Evolutionary conservation across 139 green algal genomes (phyloP), one percentile per base, ranked within the genome.

Genomic region (Eudorina sp.): DNA sequence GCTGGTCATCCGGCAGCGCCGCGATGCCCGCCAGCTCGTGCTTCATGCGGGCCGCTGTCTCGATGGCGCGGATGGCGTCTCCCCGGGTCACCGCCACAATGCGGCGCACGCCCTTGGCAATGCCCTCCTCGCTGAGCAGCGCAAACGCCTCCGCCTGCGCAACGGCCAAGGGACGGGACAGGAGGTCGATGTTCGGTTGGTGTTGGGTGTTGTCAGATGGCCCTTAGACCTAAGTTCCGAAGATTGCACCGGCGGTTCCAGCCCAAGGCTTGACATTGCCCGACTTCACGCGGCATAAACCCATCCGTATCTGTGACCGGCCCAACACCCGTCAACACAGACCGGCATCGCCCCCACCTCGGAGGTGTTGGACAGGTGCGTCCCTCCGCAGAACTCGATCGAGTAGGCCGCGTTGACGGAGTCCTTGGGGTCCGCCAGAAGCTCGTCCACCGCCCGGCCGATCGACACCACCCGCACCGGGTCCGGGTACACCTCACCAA

Each of bases 301-400:
- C n/a, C n/a, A n/a, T n/a, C n/a, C n/a, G n/a, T n/a, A n/a, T n/a
- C n/a, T n/a, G n/a, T n/a, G n/a, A n/a, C n/a, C n/a, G n/a, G n/a
- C n/a, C n/a, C n/a, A n/a, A n/a, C n/a, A n/a, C n/a, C 51, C 51
- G 13, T 25, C 13, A 16, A 58, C 51, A 13, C 51, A 58, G 51
- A 58, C 51, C 13, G 16, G 13, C 51, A 58, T 58, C 51, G 51
- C 51, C 51, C 31, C 38, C 64, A 93, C 86, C 83, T 97, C 89
- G 43, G 34, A 34, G 18, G 97, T 99, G 94, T 97, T 97, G 69
- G 45, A 75, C 77, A 99, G 92, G 91, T 99, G 98, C 5, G 97
- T 99, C 69, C 98, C 98, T 48, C 98, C 98, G 91, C 98, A 99
- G 88, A 99, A 99, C 92, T 99, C 98, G 16, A 99, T 94, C 16